A percentile compares a stretch with the other conserved stretches of the same genome.
These are phyloP conservation scores for Zymoseptoria brevis DNA, from an alignment of 2,329 filamentous ascomycete genomes.

Conservation along the genomic window DNA sequence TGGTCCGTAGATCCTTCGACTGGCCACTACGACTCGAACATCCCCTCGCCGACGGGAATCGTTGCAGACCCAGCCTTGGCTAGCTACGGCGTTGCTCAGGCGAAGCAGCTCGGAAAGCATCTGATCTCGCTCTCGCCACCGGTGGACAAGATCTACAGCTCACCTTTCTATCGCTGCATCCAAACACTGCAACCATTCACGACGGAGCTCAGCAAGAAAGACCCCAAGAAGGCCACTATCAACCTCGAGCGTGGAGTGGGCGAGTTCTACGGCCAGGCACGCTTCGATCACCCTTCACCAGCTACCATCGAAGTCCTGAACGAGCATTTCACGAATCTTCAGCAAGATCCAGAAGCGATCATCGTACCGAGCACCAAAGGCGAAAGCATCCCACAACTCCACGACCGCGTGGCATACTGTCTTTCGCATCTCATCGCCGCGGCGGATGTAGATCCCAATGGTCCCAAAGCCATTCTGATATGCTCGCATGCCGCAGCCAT, in stretches of 20 bases:
- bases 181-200: constrained; percentile 72
- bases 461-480: constrained; percentile 61
- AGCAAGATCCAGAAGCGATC: constrained; percentile 42
- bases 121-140: constrained; percentile 56
- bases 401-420: constrained; percentile 67
- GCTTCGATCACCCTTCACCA: constrained; percentile 76
- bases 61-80: constrained; percentile 81
- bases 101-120: constrained; percentile 63
- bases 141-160: constrained; percentile 71
- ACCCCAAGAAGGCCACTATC: constrained; percentile 14
- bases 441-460: constrained; percentile 60
- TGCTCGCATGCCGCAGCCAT: constrained; percentile 86
- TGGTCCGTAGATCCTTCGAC: constrained; percentile 79
- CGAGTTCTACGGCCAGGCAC: constrained; percentile 86
- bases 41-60: constrained; percentile 78
- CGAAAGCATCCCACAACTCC: constrained; percentile 71
- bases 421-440: constrained; percentile 62
- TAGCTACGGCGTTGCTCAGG: constrained; percentile 76
- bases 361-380: constrained; percentile 61
- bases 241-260: constrained; percentile 42
- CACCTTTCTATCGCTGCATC: constrained; percentile 78
- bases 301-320: constrained; percentile 57
- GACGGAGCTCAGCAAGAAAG: constrained; percentile 36
- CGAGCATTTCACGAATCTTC: constrained; percentile 56
- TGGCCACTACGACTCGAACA: constrained; percentile 65